phyloP scores from a whole-genome alignment of 306 rosid genomes.

The Trifolium pratense region DNA sequence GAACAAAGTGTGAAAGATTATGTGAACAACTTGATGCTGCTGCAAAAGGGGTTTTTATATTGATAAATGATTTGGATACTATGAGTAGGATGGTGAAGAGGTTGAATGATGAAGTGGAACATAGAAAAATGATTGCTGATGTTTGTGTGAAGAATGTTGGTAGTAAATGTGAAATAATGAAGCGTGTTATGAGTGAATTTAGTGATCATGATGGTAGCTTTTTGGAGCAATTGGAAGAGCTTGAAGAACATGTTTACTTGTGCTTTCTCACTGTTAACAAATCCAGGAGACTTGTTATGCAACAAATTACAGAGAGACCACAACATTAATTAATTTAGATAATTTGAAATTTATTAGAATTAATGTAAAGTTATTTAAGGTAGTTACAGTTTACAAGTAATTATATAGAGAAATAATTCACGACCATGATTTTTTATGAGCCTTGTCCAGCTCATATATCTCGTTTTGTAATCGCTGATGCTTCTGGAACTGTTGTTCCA shows the following conservation, averaged over 20 bases:
- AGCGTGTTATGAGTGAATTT: conserved; percentile 63
- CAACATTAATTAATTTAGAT: not conserved
- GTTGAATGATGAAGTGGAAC: conserved; percentile 73
- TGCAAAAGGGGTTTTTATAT: conserved; percentile 68
- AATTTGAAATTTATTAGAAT: too few species aligned
- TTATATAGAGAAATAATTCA: too few species aligned
- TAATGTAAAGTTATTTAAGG: not conserved
- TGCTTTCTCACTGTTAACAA: conserved; percentile 78
- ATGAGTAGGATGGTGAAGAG: conserved; percentile 79
- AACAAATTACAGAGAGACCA: conserved; percentile 48
- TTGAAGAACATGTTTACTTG: conserved; percentile 78
- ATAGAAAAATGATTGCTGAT: conserved; percentile 52
- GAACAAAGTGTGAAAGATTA: conserved; percentile 32
- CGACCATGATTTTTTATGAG: too few species aligned
- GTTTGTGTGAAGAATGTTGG: conserved; percentile 61
- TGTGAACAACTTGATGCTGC: conserved; percentile 71
- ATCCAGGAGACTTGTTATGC: conserved; percentile 69
- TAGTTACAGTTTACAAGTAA: not conserved
- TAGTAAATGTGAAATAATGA: conserved; percentile 57
- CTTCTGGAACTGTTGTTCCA: too few species aligned
- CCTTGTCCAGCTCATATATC: too few species aligned
- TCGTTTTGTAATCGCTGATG: too few species aligned
- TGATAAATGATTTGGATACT: conserved; percentile 78
- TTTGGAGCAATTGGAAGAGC: conserved; percentile 82
- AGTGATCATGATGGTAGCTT: conserved; percentile 55